These are phyloP conservation scores for Penicillium aurantiogriseum DNA, from an alignment of 2,329 filamentous ascomycete genomes.

Conservation along the genomic window DNA sequence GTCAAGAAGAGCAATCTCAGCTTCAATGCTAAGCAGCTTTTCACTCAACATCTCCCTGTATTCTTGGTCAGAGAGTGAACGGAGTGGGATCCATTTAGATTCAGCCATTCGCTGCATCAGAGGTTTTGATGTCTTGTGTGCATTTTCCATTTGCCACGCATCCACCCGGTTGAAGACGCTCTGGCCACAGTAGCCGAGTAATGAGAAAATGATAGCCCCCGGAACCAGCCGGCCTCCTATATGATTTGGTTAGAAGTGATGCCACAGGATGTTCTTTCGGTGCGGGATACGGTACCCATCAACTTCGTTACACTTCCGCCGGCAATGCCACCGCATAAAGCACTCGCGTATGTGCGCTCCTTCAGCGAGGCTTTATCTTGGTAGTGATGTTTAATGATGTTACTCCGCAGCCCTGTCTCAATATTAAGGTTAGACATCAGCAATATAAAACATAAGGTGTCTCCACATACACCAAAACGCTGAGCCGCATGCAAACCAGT, in stretches of 20 bases:
- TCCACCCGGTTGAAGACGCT: constrained; percentile 54
- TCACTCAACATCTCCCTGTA: constrained; percentile 70
- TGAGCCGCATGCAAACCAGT: constrained; percentile 76
- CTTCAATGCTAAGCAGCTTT: constrained; percentile 68
- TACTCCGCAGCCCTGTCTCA: constrained; percentile 40
- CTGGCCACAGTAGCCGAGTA: constrained; percentile 60
- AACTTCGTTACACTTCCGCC: constrained; percentile 56
- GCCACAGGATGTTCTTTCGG: neutral
- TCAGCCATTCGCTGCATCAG: constrained; percentile 54
- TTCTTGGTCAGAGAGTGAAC: constrained; percentile 67
- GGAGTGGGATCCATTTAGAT: constrained; percentile 70
- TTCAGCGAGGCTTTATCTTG: constrained; percentile 54
- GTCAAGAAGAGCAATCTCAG: constrained; percentile 74
- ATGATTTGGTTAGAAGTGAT: constrained; percentile 15
- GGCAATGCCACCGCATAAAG: constrained; percentile 68
- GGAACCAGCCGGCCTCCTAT: constrained; percentile 59
- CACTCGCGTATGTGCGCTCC: constrained; percentile 66
- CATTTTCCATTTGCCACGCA: constrained; percentile 43
- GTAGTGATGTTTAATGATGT: constrained; percentile 48
- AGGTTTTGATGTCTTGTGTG: constrained; percentile 38
- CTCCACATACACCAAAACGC: constrained; percentile 68
- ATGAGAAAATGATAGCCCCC: constrained; percentile 58
- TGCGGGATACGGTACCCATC: constrained; percentile 45
- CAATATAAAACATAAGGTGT: neutral
- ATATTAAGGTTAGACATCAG: constrained; percentile 6